phyloP scores from a whole-genome alignment of 208 protist genomes.

The Leishmania gerbilli region DNA sequence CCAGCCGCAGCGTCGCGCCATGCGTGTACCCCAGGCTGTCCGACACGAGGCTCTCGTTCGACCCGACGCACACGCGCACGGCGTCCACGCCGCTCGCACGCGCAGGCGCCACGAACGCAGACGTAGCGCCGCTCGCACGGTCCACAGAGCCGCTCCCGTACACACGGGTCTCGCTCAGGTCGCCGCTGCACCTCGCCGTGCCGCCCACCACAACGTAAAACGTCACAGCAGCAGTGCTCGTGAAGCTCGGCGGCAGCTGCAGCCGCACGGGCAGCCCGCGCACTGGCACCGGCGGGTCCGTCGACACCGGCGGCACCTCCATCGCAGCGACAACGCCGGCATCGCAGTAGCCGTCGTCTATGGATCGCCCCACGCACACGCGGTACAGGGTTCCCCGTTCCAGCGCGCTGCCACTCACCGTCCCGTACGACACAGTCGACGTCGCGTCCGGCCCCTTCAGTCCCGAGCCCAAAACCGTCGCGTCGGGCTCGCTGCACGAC shows the following conservation, averaged over 20 bases:
- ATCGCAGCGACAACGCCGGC: constrained; percentile 1
- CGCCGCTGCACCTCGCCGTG: not conserved
- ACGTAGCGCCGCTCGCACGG: constrained; percentile 6
- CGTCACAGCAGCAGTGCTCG: constrained; percentile 5
- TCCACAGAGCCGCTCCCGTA: constrained; percentile 42
- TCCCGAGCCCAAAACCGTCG: not conserved
- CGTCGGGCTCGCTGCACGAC: not conserved
- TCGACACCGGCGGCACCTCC: constrained; percentile 4
- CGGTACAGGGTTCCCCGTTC: not conserved
- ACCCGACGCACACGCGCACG: constrained; percentile 28
- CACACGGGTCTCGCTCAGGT: constrained; percentile 8
- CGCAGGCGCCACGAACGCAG: constrained; percentile 29
- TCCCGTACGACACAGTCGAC: constrained; percentile 9
- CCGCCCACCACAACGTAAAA: constrained; percentile 2
- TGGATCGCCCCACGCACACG: not conserved
- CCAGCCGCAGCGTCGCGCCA: constrained; percentile 27
- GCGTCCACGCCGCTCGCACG: constrained; percentile 1
- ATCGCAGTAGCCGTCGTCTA: constrained; percentile 2
- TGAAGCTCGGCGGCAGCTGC: constrained; percentile 8
- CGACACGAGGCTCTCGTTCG: constrained; percentile 14
- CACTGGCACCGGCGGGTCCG: constrained; percentile 5
- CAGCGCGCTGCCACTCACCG: not conserved
- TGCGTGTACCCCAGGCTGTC: constrained; percentile 31
- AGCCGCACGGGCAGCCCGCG: constrained; percentile 17
- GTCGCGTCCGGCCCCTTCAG: constrained; percentile 2